Base-by-base conservation (phyloP, 805 yeast genomes). In the Huiozyma naganishii region DNA sequence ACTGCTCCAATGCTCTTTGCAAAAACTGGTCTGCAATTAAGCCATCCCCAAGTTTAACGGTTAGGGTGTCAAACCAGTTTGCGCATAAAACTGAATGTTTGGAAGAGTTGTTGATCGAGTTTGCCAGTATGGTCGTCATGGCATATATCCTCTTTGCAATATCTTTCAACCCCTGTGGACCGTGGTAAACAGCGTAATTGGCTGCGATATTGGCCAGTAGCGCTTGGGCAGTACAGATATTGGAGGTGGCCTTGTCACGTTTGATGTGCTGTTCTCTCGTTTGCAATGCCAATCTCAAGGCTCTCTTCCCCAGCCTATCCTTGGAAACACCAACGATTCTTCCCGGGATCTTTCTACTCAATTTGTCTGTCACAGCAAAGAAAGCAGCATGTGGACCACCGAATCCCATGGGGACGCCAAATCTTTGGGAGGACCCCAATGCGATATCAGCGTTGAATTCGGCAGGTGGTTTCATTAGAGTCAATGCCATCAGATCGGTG, bases 351-450 rank as follows among this genome's bases (percentile, higher is more conserved):
- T 89, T 92, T 61, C 98, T 78, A 59, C 86, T 85, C 53, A 83
- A 72, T 44, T 78, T 73, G 47, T 79, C 77, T n/a, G 77, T 73
- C 36, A 90, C 95, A 7, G 97, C 86, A 55, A 92, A 89, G 67
- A 86, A 92, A 0, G 95, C 98, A 39, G 98, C 97, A 64, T 92
- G 98, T 4, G 98, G 98, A 17, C 98, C 98, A 58, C 98, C 98
- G 61, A 79, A 92, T 6, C 97, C 98, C 70, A 90, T 76, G 44
- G 98, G 97, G 35, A 90, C 97, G 57, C 98, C 98, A 55, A 92
- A 87, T 64, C 98, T 74, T 71, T 92, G 98, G 5, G 97, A 75
- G 7, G 88, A 78, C 40, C 98, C 98, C 38, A 92, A 69, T 1
- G 83, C 96, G 41, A 92, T 83, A 62, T 92, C 98, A 37, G 97